phyloP scores from a whole-genome alignment of 441 rosid species.

The Melastoma candidum region DNA sequence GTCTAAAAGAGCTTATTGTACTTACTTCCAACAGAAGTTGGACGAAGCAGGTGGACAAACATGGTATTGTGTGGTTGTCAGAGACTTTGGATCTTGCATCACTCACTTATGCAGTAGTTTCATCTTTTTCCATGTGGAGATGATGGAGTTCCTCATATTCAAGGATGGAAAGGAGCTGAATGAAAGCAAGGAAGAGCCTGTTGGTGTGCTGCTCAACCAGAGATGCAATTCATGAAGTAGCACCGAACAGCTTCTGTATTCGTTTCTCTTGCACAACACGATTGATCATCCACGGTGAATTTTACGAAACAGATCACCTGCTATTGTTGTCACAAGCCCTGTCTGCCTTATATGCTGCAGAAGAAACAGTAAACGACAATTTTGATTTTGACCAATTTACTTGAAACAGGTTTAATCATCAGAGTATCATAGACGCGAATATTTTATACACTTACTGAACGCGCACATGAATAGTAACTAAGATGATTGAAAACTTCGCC shows the following conservation, averaged over 20 bases:
- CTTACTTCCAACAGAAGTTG: slow-evolving; percentile 25
- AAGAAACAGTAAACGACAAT: no score
- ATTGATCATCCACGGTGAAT: no score
- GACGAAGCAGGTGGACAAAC: slow-evolving; percentile 38
- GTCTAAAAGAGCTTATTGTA: no score
- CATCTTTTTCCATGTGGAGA: slow-evolving; percentile 37
- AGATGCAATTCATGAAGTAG: slow-evolving; percentile 10
- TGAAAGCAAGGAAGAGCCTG: slow-evolving; percentile 37
- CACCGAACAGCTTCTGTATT: neutral
- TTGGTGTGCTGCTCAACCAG: slow-evolving; percentile 23
- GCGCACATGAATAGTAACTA: no score
- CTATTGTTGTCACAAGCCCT: no score
- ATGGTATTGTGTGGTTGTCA: slow-evolving; percentile 51
- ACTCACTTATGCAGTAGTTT: slow-evolving; percentile 37
- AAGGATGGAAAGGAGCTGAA: slow-evolving; percentile 37
- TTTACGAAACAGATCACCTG: no score
- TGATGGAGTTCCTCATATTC: slow-evolving; percentile 47
- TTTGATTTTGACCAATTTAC: no score
- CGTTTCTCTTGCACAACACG: neutral
- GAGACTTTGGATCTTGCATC: slow-evolving; percentile 46
- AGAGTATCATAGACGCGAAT: no score
- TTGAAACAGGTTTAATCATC: no score
- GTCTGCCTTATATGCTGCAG: no score
- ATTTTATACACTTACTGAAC: no score
- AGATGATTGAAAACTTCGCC: no score